Evolutionary conservation across 139 green algal genomes (phyloP).

Genomic region (Ulvella scutata): DNA sequence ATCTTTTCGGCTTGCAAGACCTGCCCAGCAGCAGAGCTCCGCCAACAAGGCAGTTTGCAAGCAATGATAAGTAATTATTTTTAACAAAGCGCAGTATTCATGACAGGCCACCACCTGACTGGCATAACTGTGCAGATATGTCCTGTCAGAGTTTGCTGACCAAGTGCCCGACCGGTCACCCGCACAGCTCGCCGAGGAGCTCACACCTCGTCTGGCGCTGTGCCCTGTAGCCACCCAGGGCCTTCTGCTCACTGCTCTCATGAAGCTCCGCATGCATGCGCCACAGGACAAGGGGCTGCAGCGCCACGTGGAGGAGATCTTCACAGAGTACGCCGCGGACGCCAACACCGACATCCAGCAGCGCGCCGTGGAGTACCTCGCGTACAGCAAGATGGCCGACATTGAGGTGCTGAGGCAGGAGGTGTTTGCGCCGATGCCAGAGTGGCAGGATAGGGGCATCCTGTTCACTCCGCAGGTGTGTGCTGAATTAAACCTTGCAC

Average conservation of each 20-base stretch:
- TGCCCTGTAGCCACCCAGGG: neutral
- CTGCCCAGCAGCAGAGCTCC: too few relatives aligned
- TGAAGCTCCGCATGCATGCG: slow-evolving; percentile 3
- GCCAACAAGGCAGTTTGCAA: too few relatives aligned
- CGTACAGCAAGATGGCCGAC: neutral
- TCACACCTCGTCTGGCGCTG: neutral
- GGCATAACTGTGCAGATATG: neutral
- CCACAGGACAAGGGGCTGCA: neutral
- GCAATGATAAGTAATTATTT: too few relatives aligned
- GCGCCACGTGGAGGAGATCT: neutral
- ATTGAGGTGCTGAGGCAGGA: neutral
- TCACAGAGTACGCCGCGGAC: neutral
- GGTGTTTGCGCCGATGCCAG: neutral
- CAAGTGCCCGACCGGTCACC: neutral
- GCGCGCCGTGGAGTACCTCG: neutral
- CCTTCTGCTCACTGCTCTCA: neutral
- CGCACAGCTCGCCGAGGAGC: neutral
- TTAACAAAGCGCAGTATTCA: too few relatives aligned
- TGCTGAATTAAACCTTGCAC: too few relatives aligned
- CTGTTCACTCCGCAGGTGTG: too few relatives aligned
- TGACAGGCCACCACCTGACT: too few relatives aligned
- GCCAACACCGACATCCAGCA: slow-evolving; percentile 3
- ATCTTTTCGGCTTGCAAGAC: too few relatives aligned
- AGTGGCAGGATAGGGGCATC: neutral
- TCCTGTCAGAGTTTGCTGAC: neutral